Conservation (phyloP, 495 filamentous ascomycete species). For the Paragyromitra xinjiangensis region DNA sequence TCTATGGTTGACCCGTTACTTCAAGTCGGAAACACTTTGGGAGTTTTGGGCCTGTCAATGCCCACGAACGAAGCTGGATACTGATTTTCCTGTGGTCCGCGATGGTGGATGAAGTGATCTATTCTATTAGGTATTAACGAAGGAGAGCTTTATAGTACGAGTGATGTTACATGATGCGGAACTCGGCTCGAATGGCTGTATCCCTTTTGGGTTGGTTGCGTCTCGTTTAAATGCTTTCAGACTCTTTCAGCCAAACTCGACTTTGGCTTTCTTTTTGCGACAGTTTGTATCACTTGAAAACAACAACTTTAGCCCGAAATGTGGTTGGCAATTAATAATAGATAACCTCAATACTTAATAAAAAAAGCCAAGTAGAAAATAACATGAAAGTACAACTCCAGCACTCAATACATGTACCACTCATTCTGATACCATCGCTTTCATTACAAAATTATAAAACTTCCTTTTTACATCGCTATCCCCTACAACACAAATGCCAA, state of each 20-base stretch:
- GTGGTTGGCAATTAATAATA: not conserved
- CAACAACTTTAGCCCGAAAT: not conserved
- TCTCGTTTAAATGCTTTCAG: not conserved
- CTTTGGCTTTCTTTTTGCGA: not conserved
- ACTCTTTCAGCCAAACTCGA: not conserved
- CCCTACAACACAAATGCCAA: conserved; percentile 23
- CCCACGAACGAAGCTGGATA: too few relatives aligned
- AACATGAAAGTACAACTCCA: conserved; percentile 5
- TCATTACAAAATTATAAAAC: conserved; percentile 21
- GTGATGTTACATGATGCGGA: not conserved
- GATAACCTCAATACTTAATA: not conserved
- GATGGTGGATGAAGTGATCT: too few relatives aligned
- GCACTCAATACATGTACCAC: not conserved
- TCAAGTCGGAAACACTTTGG: too few relatives aligned
- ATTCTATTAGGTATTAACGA: too few relatives aligned
- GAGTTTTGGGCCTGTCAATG: too few relatives aligned
- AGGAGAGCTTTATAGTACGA: not conserved
- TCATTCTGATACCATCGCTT: not conserved
- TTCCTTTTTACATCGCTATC: not conserved
- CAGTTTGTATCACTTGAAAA: not conserved
- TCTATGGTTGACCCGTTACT: too few relatives aligned
- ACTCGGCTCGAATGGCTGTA: not conserved
- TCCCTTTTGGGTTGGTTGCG: not conserved
- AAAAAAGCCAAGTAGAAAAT: not conserved
- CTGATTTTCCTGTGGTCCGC: too few relatives aligned